Evolutionary conservation across 179 eudicot species (phyloP), one percentile per base, ranked within the genome.

Genomic region (Gypsophila paniculata): DNA sequence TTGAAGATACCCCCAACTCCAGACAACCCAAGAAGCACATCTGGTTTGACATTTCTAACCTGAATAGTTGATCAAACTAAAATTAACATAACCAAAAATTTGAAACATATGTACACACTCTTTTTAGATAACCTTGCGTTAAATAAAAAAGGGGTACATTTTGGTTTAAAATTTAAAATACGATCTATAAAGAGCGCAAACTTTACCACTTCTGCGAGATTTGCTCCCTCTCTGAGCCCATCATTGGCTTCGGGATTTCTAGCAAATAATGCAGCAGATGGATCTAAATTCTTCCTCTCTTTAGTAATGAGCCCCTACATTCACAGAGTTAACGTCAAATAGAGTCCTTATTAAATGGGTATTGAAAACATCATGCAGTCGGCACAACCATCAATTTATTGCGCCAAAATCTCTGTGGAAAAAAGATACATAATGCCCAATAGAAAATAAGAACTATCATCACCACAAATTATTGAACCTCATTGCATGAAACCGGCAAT

Each of bases 11-110:
- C 99, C 5, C 99, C 98, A 79, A 90, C 96, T 73, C 99, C 99
- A 71, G 99, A 95, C 77, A 95, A 82, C 75, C 99, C 99, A 80
- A 92, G 95, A 77, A 95, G 95, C 80, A 95, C 97, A 72, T 95
- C 89, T 62, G 98, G 99, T 85, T 92, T 95, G 72, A 92, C 96
- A 83, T 92, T 92, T 48, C 79, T 86, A 60, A 95, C 96, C 98
- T 92, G 88, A 72, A 84, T 15, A 80, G 72, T 39, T 59, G 10
- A 70, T 51, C 6, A 57, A 39, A 57, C 39, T 67, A 14, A 52
- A 51, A 66, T 66, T 63, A 2, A 3, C 7, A 32, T 39, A 52
- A 29, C 18, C 44, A n/a, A 57, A 52, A 60, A 54, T 2, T 65
- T 42, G 15, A 19, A 68, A 58, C 15, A 39, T 38, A 5, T 19